These are phyloP conservation scores for Pugionium dolabratum DNA, from an alignment of 345 rosid genomes.

Conservation along the genomic window DNA sequence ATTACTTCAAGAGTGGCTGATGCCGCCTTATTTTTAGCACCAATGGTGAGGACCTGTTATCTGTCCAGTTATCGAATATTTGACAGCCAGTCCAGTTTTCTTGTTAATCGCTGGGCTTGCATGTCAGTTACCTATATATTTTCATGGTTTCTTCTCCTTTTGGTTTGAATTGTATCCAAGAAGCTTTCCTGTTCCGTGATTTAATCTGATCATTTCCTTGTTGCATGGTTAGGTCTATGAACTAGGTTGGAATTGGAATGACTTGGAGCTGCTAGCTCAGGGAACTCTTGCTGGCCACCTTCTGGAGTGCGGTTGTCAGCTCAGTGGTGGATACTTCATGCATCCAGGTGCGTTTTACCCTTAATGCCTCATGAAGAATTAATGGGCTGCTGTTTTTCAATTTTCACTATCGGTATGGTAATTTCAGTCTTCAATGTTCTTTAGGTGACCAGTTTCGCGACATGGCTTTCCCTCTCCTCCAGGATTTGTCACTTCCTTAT, in stretches of 20 bases:
- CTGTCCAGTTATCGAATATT: neutral
- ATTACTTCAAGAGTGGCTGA: slow-evolving; percentile 89
- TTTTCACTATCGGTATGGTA: slow-evolving; percentile 2
- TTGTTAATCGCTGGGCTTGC: slow-evolving; percentile 1
- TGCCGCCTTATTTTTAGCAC: slow-evolving; percentile 88
- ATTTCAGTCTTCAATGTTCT: slow-evolving; percentile 28
- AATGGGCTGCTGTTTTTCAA: neutral
- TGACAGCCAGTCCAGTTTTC: neutral
- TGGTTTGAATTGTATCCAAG: slow-evolving; percentile 9
- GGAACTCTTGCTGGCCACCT: slow-evolving; percentile 92
- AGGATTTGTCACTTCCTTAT: slow-evolving; percentile 81
- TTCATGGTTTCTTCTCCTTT: neutral
- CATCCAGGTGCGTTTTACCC: slow-evolving; percentile 67
- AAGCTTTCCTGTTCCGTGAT: slow-evolving; percentile 1
- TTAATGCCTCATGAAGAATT: slow-evolving; percentile 15
- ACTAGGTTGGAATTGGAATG: slow-evolving; percentile 95
- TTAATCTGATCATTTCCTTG: slow-evolving; percentile 2
- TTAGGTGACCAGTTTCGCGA: slow-evolving; percentile 73
- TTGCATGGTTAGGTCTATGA: slow-evolving; percentile 65
- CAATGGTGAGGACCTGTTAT: slow-evolving; percentile 60
- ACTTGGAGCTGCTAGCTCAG: slow-evolving; percentile 72
- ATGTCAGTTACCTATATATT: slow-evolving; percentile 8
- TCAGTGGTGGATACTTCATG: slow-evolving; percentile 98
- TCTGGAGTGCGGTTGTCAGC: slow-evolving; percentile 95
- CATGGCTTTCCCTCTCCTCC: slow-evolving; percentile 57